phyloP scores from a whole-genome alignment of 495 filamentous ascomycete genomes.

The Glonium stellatum region DNA sequence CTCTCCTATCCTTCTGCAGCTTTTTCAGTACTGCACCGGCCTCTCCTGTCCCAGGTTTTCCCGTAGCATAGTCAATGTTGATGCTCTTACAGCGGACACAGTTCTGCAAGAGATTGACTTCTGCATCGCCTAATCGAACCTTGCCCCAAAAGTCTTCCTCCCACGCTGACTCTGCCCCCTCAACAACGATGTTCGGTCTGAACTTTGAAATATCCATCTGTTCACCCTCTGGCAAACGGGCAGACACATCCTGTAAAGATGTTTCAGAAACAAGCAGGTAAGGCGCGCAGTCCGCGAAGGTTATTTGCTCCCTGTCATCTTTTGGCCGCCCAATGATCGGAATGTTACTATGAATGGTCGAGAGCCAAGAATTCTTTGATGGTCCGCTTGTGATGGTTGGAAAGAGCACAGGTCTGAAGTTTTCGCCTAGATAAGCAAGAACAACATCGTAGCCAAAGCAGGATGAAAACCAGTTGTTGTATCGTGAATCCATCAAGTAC shows the following conservation, averaged over 20 bases:
- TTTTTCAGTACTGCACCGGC: slow-evolving; percentile 66
- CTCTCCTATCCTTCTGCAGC: slow-evolving; percentile 67
- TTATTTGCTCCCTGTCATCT: slow-evolving; percentile 44
- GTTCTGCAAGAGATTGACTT: slow-evolving; percentile 63
- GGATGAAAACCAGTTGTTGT: slow-evolving; percentile 67
- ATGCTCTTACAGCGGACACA: slow-evolving; percentile 72
- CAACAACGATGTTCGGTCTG: slow-evolving; percentile 76
- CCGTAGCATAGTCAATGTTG: slow-evolving; percentile 78
- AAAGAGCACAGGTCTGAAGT: slow-evolving; percentile 59
- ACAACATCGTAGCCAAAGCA: slow-evolving; percentile 62
- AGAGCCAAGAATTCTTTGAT: slow-evolving; percentile 43
- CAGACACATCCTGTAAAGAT: slow-evolving; percentile 60
- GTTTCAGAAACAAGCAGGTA: slow-evolving; percentile 64
- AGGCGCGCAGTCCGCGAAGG: slow-evolving; percentile 76
- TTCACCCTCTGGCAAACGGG: slow-evolving; percentile 48
- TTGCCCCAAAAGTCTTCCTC: slow-evolving; percentile 88
- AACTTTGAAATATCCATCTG: slow-evolving; percentile 74
- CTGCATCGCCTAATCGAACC: slow-evolving; percentile 36
- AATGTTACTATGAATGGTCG: slow-evolving; percentile 39
- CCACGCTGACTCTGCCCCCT: slow-evolving; percentile 52
- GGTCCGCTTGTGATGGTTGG: slow-evolving; percentile 34
- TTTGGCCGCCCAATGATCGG: slow-evolving; percentile 25
- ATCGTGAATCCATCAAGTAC: slow-evolving; percentile 59
- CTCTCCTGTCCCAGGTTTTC: slow-evolving; percentile 56
- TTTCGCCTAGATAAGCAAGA: slow-evolving; percentile 61